Evolutionary conservation across 2,329 filamentous ascomycete species (phyloP), one percentile per base, ranked within the genome.

Genomic region (Dendryphion nanum): DNA sequence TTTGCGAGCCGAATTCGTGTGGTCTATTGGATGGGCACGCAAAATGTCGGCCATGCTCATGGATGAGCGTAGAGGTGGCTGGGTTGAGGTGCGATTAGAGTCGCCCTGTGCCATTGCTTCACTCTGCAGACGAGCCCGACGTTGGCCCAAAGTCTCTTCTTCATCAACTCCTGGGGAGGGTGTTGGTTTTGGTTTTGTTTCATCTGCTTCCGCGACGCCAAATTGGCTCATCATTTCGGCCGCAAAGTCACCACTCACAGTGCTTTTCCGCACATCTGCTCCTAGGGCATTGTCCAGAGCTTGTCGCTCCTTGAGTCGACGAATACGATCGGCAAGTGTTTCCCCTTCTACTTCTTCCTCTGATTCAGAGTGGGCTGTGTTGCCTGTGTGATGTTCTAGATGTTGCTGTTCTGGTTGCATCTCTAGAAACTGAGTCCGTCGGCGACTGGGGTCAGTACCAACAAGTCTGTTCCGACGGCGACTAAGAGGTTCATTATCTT

Each of bases 401-500:
- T 55, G 34, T n/a, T 47, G 36, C 33, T 65, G 48, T 38, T 54
- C 54, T 40, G 43, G 35, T 15, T 54, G 50, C 8, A 30, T 29
- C 17, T 44, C 46, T n/a, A 37, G 48, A 5, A 45, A 40, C 10
- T 48, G 45, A 10, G 50, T 45, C 3, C 42, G 38, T 16, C 48
- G 53, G 35, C 54, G 61, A 7, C 36, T 41, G 12, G 55, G 51
- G 6, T 53, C 37, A 13, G 77, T 74, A 24, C 86, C 87, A 30
- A 83, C 77, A 5, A 96, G 74, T 39, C 90, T 78, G 28, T 84
- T 85, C 33, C 87, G 81, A 3, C 90, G 83, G 26, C 77, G 77
- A 53, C 85, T 89, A 15, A 96, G 72, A 0, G 93, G 90, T 61
- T 97, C 93, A 38, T 89, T 93, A 55, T 98, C 93, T 61, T 98